These are phyloP conservation scores for Alloascoidea hylecoeti DNA, from an alignment of 805 yeast species.

Conservation along the genomic window DNA sequence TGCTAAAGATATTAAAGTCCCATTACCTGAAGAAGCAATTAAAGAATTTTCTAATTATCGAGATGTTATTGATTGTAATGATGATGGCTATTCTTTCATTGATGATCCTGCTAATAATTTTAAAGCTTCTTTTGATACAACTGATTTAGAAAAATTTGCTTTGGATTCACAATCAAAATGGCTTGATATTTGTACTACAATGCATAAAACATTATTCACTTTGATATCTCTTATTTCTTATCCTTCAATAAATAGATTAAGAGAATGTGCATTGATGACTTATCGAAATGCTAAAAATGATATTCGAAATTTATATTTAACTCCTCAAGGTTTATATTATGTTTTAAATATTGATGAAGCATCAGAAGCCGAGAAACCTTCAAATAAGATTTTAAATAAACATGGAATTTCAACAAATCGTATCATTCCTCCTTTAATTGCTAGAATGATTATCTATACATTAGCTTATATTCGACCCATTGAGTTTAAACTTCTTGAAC, in stretches of 20 bases:
- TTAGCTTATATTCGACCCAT: not conserved
- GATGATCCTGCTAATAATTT: not conserved
- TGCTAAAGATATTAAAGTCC: not conserved
- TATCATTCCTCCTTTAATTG: not conserved
- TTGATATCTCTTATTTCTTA: not conserved
- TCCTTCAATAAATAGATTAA: not conserved
- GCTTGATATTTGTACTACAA: not conserved
- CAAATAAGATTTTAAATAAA: not conserved
- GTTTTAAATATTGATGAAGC: not conserved
- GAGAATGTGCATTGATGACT: not conserved
- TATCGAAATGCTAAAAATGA: not conserved
- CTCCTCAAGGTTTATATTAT: not conserved
- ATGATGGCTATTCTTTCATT: not conserved
- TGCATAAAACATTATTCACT: not conserved
- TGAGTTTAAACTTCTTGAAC: too few species aligned
- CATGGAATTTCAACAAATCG: not conserved
- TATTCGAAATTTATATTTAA: not conserved
- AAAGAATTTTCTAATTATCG: not conserved
- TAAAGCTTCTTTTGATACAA: not conserved
- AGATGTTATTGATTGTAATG: not conserved
- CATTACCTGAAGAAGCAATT: not conserved
- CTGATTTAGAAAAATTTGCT: not conserved
- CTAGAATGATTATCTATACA: conserved; percentile 1
- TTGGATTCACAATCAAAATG: not conserved
- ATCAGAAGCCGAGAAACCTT: not conserved